These are phyloP conservation scores for Mycena chlorophos DNA, from an alignment of 768 basidiomycete genomes.

Conservation along the genomic window DNA sequence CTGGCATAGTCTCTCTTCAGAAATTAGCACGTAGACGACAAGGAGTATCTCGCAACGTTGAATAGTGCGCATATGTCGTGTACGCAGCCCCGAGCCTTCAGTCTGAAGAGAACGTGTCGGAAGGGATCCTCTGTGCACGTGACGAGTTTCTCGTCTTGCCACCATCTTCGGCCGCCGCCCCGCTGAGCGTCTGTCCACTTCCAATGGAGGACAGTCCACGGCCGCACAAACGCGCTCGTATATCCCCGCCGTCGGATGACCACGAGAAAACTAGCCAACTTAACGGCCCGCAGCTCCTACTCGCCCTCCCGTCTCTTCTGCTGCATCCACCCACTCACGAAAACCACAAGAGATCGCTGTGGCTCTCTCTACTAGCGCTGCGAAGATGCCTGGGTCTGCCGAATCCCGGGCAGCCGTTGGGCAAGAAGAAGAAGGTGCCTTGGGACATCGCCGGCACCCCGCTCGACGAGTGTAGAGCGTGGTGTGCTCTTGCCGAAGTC, in stretches of 20 bases:
- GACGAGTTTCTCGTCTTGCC: not conserved
- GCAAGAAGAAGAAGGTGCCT: not conserved
- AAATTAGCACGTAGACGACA: conserved; percentile 7
- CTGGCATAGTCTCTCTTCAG: conserved; percentile 31
- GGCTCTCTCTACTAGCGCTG: conserved; percentile 56
- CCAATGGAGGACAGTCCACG: conserved; percentile 30
- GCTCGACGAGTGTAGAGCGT: conserved; percentile 61
- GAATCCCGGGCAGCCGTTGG: conserved; percentile 51
- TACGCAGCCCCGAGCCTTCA: too few species aligned
- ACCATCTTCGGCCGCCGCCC: not conserved
- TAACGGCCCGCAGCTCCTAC: conserved; percentile 40
- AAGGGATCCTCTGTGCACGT: not conserved
- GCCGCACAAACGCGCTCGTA: conserved; percentile 36
- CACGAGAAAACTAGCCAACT: not conserved
- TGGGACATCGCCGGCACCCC: conserved; percentile 8
- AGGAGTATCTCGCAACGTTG: not conserved
- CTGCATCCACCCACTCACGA: conserved; percentile 65
- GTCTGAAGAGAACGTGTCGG: too few species aligned
- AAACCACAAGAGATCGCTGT: conserved; percentile 54
- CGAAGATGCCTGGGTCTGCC: conserved; percentile 52
- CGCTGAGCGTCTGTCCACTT: not conserved
- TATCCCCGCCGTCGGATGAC: not conserved
- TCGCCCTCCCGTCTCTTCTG: conserved; percentile 61
- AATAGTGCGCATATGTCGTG: not conserved
- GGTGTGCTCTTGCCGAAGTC: conserved; percentile 68